Evolutionary conservation across 176 grass and related monocot genomes (phyloP), one percentile per base, ranked within the genome.

Genomic region (Carex pumila): DNA sequence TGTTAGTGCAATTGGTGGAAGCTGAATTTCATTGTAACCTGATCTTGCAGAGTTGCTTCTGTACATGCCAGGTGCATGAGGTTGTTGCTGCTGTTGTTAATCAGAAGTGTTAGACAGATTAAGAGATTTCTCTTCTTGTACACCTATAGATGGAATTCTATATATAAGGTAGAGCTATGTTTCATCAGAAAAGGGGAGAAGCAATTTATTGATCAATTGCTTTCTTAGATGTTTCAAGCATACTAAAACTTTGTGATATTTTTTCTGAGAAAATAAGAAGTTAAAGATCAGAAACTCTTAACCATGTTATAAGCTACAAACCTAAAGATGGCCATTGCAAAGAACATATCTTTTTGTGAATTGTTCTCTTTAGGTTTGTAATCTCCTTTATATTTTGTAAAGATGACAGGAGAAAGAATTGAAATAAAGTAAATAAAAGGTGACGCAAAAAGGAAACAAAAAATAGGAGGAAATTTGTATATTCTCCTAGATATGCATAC

Each of bases 11-110:
- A 90, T 89, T 82, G 92, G 65, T 34, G 71, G 83, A 80, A 89
- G 87, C 34, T 76, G 83, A 43, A 92, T 84, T 47, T 83, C 80
- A 84, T 72, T 85, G 36, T 81, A 85, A 17, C 79, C 84, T 34
- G 79, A 80, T 18, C 55, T 76, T 5, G 55, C 60, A n/a, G 54
- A 84, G 39, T 50, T 71, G 0, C 41, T 80, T 9, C 43, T 25
- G 39, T 29, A 60, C 0, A 45, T 72, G 19, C 84, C 43, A 73
- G 78, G 91, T 12, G 87, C 4, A 82, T 91, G 82, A 61, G 79
- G 82, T 59, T 94, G 85, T 57, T 91, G 92, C 67, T 88, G 83
- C 30, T 81, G 81, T 64, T 81, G 81, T 64, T 85, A 9, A 71
- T 58, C n/a, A 19, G 58, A 65, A 82, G 37, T 63, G 39, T 82